These are phyloP conservation scores for Citrus glauca DNA, from an alignment of 345 rosid species.

Conservation along the genomic window DNA sequence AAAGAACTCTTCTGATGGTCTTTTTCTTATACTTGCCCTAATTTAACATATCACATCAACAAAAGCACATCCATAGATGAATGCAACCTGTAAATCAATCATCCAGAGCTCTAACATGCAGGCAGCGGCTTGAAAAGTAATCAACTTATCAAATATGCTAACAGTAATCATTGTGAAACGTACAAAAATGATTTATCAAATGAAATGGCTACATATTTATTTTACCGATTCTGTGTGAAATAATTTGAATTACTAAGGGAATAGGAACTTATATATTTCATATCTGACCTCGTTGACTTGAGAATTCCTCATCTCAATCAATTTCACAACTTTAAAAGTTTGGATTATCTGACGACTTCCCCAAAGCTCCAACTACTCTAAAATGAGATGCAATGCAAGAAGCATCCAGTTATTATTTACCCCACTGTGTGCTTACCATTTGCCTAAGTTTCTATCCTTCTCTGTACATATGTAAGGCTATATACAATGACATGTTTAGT, in stretches of 20 bases:
- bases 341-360: background rate
- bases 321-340: background rate
- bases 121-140: background rate
- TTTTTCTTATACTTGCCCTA: background rate
- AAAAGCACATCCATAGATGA: background rate
- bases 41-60: background rate
- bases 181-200: background rate
- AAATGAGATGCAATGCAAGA: background rate
- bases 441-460: slow-evolving; percentile 1
- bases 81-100: background rate
- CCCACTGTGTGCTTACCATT: background rate
- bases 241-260: background rate
- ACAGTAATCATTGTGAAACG: background rate
- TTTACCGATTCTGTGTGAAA: background rate
- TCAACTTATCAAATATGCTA: slow-evolving; percentile 2
- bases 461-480: slow-evolving; percentile 4
- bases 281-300: slow-evolving; percentile 4
- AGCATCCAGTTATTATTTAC: background rate
- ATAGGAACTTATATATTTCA: background rate
- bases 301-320: slow-evolving; percentile 3
- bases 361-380: slow-evolving; percentile 5
- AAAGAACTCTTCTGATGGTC: background rate
- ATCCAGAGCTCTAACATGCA: background rate
- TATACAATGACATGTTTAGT: background rate
- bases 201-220: background rate